Evolutionary conservation across 805 yeast genomes (phyloP).

Genomic region (Wickerhamomyces sydowiorum): DNA sequence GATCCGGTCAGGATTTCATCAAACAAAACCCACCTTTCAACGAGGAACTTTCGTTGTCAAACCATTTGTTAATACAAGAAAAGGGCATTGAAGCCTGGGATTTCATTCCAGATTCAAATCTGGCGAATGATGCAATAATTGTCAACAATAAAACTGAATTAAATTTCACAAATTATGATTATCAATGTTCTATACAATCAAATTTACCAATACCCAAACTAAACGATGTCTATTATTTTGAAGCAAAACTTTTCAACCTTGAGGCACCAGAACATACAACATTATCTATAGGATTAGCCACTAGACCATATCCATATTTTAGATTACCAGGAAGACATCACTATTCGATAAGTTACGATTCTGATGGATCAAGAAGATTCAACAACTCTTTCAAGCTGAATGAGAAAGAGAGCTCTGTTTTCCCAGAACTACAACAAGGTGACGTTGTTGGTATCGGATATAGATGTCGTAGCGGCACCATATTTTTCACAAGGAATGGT

Average conservation of each 20-base stretch:
- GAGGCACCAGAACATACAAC: slow-evolving; percentile 37
- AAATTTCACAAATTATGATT: slow-evolving; percentile 25
- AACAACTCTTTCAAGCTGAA: slow-evolving; percentile 55
- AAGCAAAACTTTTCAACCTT: slow-evolving; percentile 47
- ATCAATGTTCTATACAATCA: slow-evolving; percentile 33
- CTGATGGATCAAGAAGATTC: slow-evolving; percentile 63
- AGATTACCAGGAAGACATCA: slow-evolving; percentile 69
- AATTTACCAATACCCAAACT: slow-evolving; percentile 38
- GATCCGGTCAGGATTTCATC: slow-evolving; percentile 36
- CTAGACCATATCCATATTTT: slow-evolving; percentile 72
- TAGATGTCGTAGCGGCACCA: slow-evolving; percentile 70
- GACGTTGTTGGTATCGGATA: slow-evolving; percentile 94
- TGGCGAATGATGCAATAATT: slow-evolving; percentile 42
- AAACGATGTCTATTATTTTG: slow-evolving; percentile 68
- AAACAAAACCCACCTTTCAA: slow-evolving; percentile 16
- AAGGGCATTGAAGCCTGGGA: slow-evolving; percentile 85
- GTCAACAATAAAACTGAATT: slow-evolving; percentile 40
- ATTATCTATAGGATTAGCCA: slow-evolving; percentile 60
- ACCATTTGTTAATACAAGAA: slow-evolving; percentile 51
- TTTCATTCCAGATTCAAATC: slow-evolving; percentile 40
- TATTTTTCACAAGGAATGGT: slow-evolving; percentile 93
- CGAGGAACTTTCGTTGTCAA: slow-evolving; percentile 24
- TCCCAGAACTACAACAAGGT: slow-evolving; percentile 34
- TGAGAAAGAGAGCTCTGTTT: slow-evolving; percentile 25
- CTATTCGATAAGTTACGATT: slow-evolving; percentile 68